Evolutionary conservation across 2,329 filamentous ascomycete genomes (phyloP).

Genomic region (Alternaria sp.): DNA sequence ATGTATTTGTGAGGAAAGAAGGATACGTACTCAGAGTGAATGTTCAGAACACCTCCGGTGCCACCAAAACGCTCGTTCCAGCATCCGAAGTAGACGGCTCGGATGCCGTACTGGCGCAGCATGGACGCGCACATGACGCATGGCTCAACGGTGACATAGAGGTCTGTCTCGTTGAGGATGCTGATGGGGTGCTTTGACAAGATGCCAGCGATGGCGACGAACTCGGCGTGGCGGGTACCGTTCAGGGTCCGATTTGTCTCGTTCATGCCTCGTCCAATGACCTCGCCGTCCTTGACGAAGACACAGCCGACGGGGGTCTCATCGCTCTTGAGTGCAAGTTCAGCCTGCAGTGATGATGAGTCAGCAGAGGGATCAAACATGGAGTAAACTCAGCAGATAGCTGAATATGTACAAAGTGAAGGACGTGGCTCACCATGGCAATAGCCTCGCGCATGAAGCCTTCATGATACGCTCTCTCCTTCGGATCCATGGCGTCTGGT

Average conservation of each 20-base stretch:
- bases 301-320: constrained; percentile 98
- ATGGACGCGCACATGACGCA: constrained; percentile 99
- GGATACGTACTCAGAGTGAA: constrained; percentile 70
- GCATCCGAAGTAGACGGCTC: constrained; percentile 92
- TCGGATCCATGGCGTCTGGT: constrained; percentile 38
- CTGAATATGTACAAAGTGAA: constrained; percentile 3
- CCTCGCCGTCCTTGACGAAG: constrained; percentile 76
- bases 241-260: constrained; percentile 70
- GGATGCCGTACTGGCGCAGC: constrained; percentile 84
- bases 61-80: constrained; percentile 97
- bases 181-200: constrained; percentile 68
- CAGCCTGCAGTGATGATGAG: constrained; percentile 64
- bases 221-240: constrained; percentile 93
- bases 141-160: constrained; percentile 98
- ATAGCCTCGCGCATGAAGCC: constrained; percentile 85
- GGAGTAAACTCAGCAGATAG: not conserved
- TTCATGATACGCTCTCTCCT: constrained; percentile 58
- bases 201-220: constrained; percentile 79
- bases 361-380: constrained; percentile 19
- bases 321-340: constrained; percentile 78
- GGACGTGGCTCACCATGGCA: constrained; percentile 69
- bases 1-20: not conserved
- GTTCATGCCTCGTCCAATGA: constrained; percentile 94
- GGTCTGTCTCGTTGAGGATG: constrained; percentile 74
- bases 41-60: constrained; percentile 88